phyloP scores from a whole-genome alignment of 108 stramenopile genomes.

The Cyclotella choctawhatcheeana region DNA sequence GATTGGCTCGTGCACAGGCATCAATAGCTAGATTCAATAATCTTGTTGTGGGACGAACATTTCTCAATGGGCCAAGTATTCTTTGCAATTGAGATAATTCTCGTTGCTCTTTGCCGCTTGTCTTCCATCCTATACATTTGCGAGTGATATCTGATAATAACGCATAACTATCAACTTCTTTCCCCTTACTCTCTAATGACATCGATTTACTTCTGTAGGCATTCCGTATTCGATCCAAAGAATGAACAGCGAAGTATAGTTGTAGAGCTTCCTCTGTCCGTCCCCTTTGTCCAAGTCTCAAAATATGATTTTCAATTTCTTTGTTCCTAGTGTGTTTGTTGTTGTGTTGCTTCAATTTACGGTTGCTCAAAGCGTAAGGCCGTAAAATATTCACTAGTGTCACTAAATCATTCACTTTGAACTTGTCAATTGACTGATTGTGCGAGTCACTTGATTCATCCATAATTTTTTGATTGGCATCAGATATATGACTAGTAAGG shows the following conservation, averaged over 20 bases:
- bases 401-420: neutral
- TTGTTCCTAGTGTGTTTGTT: slow-evolving; percentile 4
- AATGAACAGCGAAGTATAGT: slow-evolving; percentile 43
- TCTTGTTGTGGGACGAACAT: slow-evolving; percentile 57
- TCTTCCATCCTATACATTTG: neutral
- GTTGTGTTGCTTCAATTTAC: neutral
- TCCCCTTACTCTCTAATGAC: neutral
- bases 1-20: slow-evolving; percentile 72
- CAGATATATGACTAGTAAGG: too few relatives aligned
- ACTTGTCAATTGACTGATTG: neutral
- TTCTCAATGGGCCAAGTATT: neutral
- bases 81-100: neutral
- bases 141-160: neutral
- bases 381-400: neutral
- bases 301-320: slow-evolving; percentile 21
- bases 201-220: neutral
- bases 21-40: slow-evolving; percentile 80
- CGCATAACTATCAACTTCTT: neutral
- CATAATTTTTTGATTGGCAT: neutral
- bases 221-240: slow-evolving; percentile 23
- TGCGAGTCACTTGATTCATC: neutral
- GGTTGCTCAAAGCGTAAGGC: neutral
- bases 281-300: slow-evolving; percentile 53
- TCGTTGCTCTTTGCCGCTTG: neutral
- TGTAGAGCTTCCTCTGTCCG: slow-evolving; percentile 64